Evolutionary conservation across 306 rosid genomes (phyloP).

Genomic region (Acacia melanoxylon): DNA sequence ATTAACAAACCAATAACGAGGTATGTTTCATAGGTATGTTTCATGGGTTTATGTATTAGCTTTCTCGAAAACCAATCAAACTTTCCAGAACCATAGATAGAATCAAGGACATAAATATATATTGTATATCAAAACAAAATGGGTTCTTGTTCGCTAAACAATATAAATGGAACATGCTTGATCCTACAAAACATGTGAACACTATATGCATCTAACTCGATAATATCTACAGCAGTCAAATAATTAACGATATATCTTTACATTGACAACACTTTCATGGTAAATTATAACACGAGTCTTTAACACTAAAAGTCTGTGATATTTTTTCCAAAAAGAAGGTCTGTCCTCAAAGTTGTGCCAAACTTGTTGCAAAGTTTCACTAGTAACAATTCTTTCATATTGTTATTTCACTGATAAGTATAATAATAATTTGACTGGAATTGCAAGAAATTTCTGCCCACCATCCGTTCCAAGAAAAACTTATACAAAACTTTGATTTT

Average conservation of each 20-base stretch:
- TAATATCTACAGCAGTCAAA: conserved; percentile 23
- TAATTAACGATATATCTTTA: conserved; percentile 21
- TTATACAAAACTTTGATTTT: neutral
- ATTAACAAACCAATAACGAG: too few relatives aligned
- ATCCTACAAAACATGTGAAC: neutral
- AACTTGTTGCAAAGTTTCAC: neutral
- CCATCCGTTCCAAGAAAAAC: neutral
- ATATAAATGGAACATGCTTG: neutral
- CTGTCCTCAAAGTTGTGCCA: conserved; percentile 2
- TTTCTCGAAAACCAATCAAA: conserved; percentile 16
- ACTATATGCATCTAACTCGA: neutral
- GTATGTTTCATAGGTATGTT: too few relatives aligned
- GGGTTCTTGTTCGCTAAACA: neutral
- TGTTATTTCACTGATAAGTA: conserved; percentile 1
- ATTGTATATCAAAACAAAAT: conserved; percentile 11
- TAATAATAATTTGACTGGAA: conserved; percentile 7
- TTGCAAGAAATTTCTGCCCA: neutral
- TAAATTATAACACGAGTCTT: conserved; percentile 8
- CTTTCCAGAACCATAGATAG: conserved; percentile 14
- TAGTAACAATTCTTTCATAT: conserved; percentile 9
- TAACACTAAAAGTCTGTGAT: neutral
- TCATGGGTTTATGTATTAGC: neutral
- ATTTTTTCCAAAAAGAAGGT: neutral
- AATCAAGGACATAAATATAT: neutral
- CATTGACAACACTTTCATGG: conserved; percentile 8